Base-by-base conservation (phyloP, 352 stramenopile genomes). In the Discostella stelligera region DNA sequence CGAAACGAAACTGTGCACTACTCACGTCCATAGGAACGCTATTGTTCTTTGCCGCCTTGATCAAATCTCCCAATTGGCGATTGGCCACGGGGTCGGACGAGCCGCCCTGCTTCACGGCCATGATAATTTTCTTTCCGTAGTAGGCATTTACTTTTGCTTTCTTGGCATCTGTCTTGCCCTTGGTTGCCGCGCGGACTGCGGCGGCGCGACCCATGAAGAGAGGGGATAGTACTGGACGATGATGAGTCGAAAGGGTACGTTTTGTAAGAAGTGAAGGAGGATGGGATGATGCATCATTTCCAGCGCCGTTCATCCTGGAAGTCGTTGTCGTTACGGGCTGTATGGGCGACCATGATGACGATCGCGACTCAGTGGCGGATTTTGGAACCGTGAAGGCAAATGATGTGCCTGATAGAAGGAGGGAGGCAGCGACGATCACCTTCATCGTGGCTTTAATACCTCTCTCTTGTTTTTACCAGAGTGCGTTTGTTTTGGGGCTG, bases 111-210 rank as follows among this genome's bases (percentile, higher is more conserved):
- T 94, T 95, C 30, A 95, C 90, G 20, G 90, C 90, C 88, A 95
- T 94, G 39, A 94, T 93, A 44, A 95, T 93, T 69, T 91, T 93
- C 80, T 95, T 95, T 53, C 91, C 91, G 72, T 89, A 93, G 11
- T 86, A 64, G 9, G 75, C 90, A 71, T 94, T 91, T 0, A 77
- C 81, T 63, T 94, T 94, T 7, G 89, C 85, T 67, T 93, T 94
- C 58, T 85, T 86, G 2, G 76, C 66, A 73, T 93, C 86, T 10
- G 86, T 89, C 62, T 91, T 93, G 16, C 77, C 72, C 56, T 91
- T 91, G 30, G 88, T 91, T 20, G 73, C 70, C 10, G 82, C 86
- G 50, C 86, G 84, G 10, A 92, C 86, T n/a, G 85, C 86, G 59
- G 88, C 88, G 25, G 86, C 88, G 30, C 88, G 84, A 27, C 88